Evolutionary conservation across 2,329 filamentous ascomycete species (phyloP).

Genomic region (Phoma sp.): DNA sequence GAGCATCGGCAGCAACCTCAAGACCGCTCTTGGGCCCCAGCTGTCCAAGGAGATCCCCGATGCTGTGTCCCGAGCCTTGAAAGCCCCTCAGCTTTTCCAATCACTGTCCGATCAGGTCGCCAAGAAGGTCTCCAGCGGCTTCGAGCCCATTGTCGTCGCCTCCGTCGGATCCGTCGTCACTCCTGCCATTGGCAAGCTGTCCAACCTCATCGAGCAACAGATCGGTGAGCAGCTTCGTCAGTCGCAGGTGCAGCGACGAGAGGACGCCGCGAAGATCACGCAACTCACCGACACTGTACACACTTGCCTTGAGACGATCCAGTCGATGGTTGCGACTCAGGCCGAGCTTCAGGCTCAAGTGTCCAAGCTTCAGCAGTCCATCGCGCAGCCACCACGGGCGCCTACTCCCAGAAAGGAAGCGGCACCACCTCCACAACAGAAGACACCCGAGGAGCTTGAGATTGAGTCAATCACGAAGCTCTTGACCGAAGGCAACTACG

Average conservation of each 20-base stretch:
- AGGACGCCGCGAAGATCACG: slow-evolving; percentile 71
- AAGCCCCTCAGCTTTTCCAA: slow-evolving; percentile 75
- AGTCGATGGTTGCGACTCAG: slow-evolving; percentile 72
- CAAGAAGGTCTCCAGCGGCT: slow-evolving; percentile 67
- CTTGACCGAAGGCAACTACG: slow-evolving; percentile 63
- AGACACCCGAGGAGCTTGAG: slow-evolving; percentile 62
- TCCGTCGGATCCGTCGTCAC: slow-evolving; percentile 61
- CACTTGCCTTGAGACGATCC: slow-evolving; percentile 71
- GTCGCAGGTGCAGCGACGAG: slow-evolving; percentile 58
- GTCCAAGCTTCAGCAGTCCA: slow-evolving; percentile 50
- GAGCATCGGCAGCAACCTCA: slow-evolving; percentile 72
- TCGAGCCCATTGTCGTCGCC: slow-evolving; percentile 73
- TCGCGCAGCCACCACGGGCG: slow-evolving; percentile 41
- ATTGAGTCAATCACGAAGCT: slow-evolving; percentile 67
- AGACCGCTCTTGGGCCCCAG: slow-evolving; percentile 67
- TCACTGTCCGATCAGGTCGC: slow-evolving; percentile 75
- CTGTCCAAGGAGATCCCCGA: slow-evolving; percentile 78
- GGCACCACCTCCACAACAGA: slow-evolving; percentile 50
- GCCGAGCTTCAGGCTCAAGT: slow-evolving; percentile 68
- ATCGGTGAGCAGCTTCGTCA: slow-evolving; percentile 60
- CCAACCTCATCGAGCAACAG: slow-evolving; percentile 70
- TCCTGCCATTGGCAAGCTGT: slow-evolving; percentile 71
- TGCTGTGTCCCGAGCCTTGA: slow-evolving; percentile 70
- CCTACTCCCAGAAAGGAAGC: slow-evolving; percentile 33
- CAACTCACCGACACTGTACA: slow-evolving; percentile 72